phyloP scores from a whole-genome alignment of 371 early-diverging fungal species.

The Lichtheimia corymbifera region DNA sequence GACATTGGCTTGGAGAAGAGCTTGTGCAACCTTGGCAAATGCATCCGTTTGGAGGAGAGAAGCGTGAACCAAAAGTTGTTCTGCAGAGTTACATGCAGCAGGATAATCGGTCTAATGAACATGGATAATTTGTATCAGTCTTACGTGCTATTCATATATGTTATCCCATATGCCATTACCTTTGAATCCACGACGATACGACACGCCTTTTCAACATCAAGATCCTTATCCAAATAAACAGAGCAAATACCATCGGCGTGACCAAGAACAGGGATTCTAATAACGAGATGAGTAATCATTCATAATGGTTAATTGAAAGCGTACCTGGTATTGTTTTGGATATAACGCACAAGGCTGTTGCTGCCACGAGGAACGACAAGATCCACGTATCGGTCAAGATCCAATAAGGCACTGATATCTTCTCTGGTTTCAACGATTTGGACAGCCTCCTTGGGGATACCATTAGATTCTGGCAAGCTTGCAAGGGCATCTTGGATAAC shows the following conservation, averaged over 20 bases:
- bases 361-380: conserved; percentile 95
- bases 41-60: conserved; percentile 48
- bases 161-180: conserved; percentile 29
- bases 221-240: conserved; percentile 82
- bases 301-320: not conserved
- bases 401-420: conserved; percentile 82
- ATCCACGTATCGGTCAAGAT: conserved; percentile 91
- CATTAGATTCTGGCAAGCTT: conserved; percentile 45
- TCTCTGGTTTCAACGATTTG: conserved; percentile 90
- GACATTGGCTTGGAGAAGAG: conserved; percentile 60
- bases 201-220: conserved; percentile 74
- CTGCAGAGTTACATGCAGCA: conserved; percentile 95
- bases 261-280: conserved; percentile 95
- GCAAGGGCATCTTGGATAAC: conserved; percentile 81
- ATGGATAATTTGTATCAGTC: not conserved
- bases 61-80: conserved; percentile 86
- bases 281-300: conserved; percentile 2
- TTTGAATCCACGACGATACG: conserved; percentile 89
- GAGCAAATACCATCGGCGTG: conserved; percentile 98
- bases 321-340: conserved; percentile 87
- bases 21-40: conserved; percentile 54
- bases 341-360: conserved; percentile 84
- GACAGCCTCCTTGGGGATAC: conserved; percentile 73
- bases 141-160: not conserved
- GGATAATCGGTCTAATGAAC: conserved; percentile 81